These are phyloP conservation scores for Barnettozyma sp. DNA, from an alignment of 805 yeast species.

Conservation along the genomic window DNA sequence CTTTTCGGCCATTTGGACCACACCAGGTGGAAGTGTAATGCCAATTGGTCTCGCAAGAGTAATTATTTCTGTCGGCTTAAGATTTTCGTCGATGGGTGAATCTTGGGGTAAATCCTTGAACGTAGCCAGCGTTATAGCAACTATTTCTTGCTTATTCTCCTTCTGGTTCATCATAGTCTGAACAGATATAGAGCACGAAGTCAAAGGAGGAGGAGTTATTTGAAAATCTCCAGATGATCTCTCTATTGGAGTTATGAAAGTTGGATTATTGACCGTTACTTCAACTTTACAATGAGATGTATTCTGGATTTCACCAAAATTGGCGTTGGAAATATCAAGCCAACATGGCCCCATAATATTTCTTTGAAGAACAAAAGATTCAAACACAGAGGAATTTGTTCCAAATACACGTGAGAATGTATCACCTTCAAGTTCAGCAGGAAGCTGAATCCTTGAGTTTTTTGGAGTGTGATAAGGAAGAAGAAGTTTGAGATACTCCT, in stretches of 20 bases:
- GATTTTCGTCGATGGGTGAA: conserved; percentile 56
- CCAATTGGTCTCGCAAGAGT: conserved; percentile 81
- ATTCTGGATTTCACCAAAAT: conserved; percentile 50
- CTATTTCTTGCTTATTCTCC: conserved; percentile 78
- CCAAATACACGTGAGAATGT: conserved; percentile 81
- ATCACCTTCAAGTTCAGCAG: conserved; percentile 63
- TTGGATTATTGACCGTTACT: conserved; percentile 48
- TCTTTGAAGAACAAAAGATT: conserved; percentile 74
- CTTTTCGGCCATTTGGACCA: conserved; percentile 52
- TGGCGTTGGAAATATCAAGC: conserved; percentile 66
- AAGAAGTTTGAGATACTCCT: conserved; percentile 72
- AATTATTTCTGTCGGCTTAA: conserved; percentile 52
- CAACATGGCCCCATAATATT: conserved; percentile 97
- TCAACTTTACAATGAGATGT: conserved; percentile 81
- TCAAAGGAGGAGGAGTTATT: conserved; percentile 57
- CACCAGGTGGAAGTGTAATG: conserved; percentile 68
- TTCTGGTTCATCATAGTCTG: conserved; percentile 75
- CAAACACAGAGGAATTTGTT: conserved; percentile 64
- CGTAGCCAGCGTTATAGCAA: conserved; percentile 71
- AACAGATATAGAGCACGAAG: conserved; percentile 65
- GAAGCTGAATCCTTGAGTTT: conserved; percentile 40
- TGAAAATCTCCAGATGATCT: conserved; percentile 31
- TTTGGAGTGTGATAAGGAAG: conserved; percentile 68
- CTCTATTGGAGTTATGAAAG: conserved; percentile 40
- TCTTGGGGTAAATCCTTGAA: conserved; percentile 69